phyloP scores from a whole-genome alignment of 139 green algal genomes.

The Desmodesmus armatus region DNA sequence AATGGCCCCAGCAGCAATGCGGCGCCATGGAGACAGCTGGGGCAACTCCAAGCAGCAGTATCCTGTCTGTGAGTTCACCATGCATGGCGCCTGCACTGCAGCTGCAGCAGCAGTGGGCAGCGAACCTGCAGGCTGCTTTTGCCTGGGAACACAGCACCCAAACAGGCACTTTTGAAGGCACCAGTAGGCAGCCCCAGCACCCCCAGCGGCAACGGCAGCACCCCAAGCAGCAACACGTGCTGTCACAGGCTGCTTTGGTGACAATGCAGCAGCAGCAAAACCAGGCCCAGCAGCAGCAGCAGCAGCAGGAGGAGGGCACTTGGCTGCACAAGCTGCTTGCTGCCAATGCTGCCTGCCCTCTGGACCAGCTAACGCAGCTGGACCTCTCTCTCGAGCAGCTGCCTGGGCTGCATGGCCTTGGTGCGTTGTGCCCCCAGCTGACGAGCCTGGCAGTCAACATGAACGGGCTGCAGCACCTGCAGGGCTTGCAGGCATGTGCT shows the following conservation, averaged over 20 bases:
- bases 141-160: neutral
- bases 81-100: neutral
- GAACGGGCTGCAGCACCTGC: slow-evolving; percentile 35
- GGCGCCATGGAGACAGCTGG: neutral
- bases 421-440: slow-evolving; percentile 35
- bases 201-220: neutral
- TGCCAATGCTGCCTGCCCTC: slow-evolving; percentile 14
- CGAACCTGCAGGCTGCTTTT: neutral
- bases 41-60: neutral
- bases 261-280: too few relatives aligned
- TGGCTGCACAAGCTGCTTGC: slow-evolving; percentile 22
- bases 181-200: neutral
- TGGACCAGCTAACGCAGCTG: slow-evolving; percentile 17
- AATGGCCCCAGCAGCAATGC: neutral
- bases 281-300: neutral
- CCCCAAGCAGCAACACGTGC: neutral
- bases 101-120: slow-evolving; percentile 30
- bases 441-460: slow-evolving; percentile 18
- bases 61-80: too few relatives aligned
- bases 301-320: too few relatives aligned
- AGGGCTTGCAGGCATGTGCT: neutral
- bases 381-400: slow-evolving; percentile 46
- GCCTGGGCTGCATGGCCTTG: slow-evolving; percentile 8
- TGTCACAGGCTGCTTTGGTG: neutral
- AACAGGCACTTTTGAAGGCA: neutral